Percentiles rank a stretch among this genome's conserved stretches.
These are phyloP conservation scores for Macrocybe sp. DNA, from an alignment of 1,284 basidiomycete species.

Conservation along the genomic window DNA sequence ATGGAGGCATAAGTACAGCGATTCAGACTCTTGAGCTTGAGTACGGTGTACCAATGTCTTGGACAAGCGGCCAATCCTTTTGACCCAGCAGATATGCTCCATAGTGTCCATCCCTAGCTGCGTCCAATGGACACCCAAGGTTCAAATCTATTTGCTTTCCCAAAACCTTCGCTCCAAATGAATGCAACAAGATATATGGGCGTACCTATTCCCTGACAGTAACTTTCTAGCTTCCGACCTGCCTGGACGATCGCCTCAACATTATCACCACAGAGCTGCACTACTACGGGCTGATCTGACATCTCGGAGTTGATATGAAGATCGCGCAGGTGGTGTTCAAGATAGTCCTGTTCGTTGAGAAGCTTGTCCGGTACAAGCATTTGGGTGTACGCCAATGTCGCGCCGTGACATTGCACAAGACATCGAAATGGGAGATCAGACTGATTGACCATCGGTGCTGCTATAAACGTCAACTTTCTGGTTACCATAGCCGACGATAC, in stretches of 20 bases:
- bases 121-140: conserved; percentile 67
- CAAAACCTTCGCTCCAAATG: conserved; percentile 7
- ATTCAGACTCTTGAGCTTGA: not conserved
- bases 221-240: conserved; percentile 47
- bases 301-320: conserved; percentile 30
- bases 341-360: conserved; percentile 54
- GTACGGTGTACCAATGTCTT: conserved; percentile 46
- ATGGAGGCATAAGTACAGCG: not conserved
- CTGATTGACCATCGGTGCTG: conserved; percentile 71
- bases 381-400: conserved; percentile 65
- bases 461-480: conserved; percentile 35
- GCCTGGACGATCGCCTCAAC: conserved; percentile 52
- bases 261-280: conserved; percentile 70
- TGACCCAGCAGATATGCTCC: conserved; percentile 70
- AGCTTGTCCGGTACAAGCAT: conserved; percentile 62
- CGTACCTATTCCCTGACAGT: conserved; percentile 66
- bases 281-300: conserved; percentile 47
- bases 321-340: conserved; percentile 53
- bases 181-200: conserved; percentile 10
- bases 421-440: conserved; percentile 68
- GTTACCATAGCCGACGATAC: conserved; percentile 6
- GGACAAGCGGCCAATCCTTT: conserved; percentile 65
- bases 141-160: conserved; percentile 38
- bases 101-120: conserved; percentile 60
- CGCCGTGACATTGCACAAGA: conserved; percentile 52